Conservation (phyloP, 1,284 basidiomycete species). For the Rhodotorula sp. region DNA sequence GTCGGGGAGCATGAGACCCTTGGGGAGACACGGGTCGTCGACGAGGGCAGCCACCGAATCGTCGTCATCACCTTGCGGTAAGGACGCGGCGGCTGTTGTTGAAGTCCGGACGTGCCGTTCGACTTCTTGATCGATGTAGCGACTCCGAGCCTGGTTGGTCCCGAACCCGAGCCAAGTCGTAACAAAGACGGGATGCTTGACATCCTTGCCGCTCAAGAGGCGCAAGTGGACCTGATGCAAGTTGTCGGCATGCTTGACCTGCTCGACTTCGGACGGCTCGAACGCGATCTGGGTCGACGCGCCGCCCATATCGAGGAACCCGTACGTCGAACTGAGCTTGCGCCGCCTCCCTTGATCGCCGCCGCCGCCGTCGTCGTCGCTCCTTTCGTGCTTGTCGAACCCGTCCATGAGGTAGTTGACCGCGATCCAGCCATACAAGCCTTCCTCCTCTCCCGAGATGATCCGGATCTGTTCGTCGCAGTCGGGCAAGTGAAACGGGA, state of each 20-base stretch:
- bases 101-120: slow-evolving; percentile 47
- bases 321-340: slow-evolving; percentile 71
- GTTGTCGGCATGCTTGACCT: slow-evolving; percentile 57
- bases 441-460: slow-evolving; percentile 97
- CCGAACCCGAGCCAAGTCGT: slow-evolving; percentile 99
- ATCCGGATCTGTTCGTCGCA: slow-evolving; percentile 89
- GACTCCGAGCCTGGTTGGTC: slow-evolving; percentile 89
- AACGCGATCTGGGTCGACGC: slow-evolving; percentile 99
- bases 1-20: slow-evolving; percentile 63
- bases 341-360: slow-evolving; percentile 40
- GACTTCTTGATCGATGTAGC: slow-evolving; percentile 73
- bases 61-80: slow-evolving; percentile 7
- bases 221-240: slow-evolving; percentile 78
- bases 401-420: slow-evolving; percentile 99
- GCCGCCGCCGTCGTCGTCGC: slow-evolving; percentile 42
- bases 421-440: slow-evolving; percentile 96
- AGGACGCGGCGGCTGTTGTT: slow-evolving; percentile 21
- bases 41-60: slow-evolving; percentile 54
- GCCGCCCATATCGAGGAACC: slow-evolving; percentile 98
- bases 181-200: slow-evolving; percentile 90
- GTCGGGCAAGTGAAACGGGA: slow-evolving; percentile 69
- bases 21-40: slow-evolving; percentile 86
- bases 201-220: slow-evolving; percentile 77
- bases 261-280: slow-evolving; percentile 65
- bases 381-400: slow-evolving; percentile 65